phyloP scores from a whole-genome alignment of 345 rosid species.

The Trapa bicornis region DNA sequence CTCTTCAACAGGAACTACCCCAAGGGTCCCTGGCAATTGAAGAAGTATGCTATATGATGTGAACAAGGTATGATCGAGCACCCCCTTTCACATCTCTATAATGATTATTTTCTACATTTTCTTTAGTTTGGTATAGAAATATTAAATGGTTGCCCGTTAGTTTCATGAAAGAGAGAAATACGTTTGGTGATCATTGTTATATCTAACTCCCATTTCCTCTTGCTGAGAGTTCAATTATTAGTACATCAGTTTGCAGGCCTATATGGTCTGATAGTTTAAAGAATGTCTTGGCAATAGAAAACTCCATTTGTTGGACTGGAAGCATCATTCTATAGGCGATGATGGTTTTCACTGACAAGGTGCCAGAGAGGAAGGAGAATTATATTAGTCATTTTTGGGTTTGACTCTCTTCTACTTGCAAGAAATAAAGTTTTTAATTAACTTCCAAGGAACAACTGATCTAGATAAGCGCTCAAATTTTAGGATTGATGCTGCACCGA shows the following conservation, averaged over 20 bases:
- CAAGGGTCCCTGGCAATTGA: no score
- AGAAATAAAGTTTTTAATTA: background rate
- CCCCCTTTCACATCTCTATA: no score
- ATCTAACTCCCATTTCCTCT: background rate
- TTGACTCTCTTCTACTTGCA: background rate
- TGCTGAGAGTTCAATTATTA: background rate
- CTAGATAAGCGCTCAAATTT: background rate
- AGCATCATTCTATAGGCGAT: background rate
- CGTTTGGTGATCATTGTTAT: background rate
- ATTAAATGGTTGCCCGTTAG: no score
- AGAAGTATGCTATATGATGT: no score
- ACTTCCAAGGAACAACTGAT: background rate
- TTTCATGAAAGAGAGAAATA: no score
- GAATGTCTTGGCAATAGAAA: background rate
- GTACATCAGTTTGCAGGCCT: background rate
- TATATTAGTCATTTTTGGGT: background rate
- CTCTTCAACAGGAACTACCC: no score
- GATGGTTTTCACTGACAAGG: background rate
- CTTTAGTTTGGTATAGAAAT: no score
- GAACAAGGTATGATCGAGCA: no score
- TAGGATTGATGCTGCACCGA: no score
- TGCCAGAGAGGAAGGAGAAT: background rate
- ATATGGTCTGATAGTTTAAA: background rate
- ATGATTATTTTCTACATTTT: no score
- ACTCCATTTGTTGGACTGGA: background rate